Base-by-base conservation (phyloP, 2,329 filamentous ascomycete species). In the Cladophialophora exuberans region DNA sequence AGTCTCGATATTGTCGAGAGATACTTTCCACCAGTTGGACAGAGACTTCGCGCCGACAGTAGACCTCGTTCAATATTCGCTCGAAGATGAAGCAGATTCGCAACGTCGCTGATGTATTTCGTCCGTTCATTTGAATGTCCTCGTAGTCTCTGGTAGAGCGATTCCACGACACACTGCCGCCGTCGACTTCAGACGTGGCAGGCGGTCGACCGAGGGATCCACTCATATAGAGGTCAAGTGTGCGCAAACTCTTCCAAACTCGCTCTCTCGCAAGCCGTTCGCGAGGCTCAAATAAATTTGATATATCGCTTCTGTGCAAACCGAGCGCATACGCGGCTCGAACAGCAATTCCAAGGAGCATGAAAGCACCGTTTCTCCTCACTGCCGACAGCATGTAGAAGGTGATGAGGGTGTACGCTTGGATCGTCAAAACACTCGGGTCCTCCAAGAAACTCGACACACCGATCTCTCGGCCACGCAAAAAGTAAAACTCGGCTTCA, bases 321-420 rank as follows among this genome's bases (percentile, higher is more conserved):
- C 79, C 79, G 20, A 81, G 74, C 1, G 79, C 77, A 58, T 80
- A 81, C 1, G 77, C 76, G 10, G 78, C 76, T 23, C 78, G 73
- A 18, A 79, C 70, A n/a, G 79, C 77, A 50, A 80, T 70, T 55
- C 77, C 78, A 15, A 81, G 73, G 43, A 79, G 77, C 62, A 80
- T 72, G 51, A 79, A 81, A 4, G 78, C 78, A 1, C 76, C 78
- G 55, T 81, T 81, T 9, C 77, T 75, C 38, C 79, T 74, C 52
- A 75, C 79, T 9, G 76, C 75, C 23, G 77, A 70, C 2, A 81
- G 69, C 76, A 81, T 77, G 60, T 76, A 81, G 58, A 80, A 73
- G 1, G 77, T 74, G n/a, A 81, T 72, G 13, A 80, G 61, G 4
- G 76, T 69, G 60, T 80, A 80, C 1, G 77, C 77, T 61, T 80